These are phyloP conservation scores for Fusarium luffae DNA, from an alignment of 2,329 filamentous ascomycete species.

Conservation along the genomic window DNA sequence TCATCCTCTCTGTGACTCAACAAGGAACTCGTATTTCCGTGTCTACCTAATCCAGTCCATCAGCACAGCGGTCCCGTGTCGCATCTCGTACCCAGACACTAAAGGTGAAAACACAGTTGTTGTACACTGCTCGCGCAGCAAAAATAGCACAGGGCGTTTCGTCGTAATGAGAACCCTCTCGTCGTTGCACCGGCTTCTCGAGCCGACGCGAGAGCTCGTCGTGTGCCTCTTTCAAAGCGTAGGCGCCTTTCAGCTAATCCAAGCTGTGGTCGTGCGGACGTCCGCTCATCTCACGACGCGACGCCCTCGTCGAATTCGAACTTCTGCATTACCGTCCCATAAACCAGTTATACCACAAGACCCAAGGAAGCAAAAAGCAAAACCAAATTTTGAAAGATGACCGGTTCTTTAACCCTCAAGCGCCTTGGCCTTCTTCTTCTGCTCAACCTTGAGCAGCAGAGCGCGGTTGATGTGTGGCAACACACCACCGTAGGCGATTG, in stretches of 20 bases:
- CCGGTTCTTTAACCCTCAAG: conserved; percentile 54
- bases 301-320: conserved; percentile 43
- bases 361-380: conserved; percentile 40
- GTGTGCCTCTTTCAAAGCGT: conserved; percentile 35
- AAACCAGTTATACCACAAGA: conserved; percentile 42
- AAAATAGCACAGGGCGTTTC: conserved; percentile 31
- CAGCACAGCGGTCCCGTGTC: conserved; percentile 42
- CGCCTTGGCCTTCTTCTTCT: conserved; percentile 87
- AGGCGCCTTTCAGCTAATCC: conserved; percentile 41
- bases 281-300: conserved; percentile 38
- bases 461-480: conserved; percentile 99
- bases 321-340: conserved; percentile 47
- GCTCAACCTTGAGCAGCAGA: conserved; percentile 92
- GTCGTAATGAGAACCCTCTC: conserved; percentile 26
- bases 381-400: conserved; percentile 27
- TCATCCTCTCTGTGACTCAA: conserved; percentile 27
- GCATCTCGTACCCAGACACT: conserved; percentile 39
- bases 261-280: conserved; percentile 41
- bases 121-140: conserved; percentile 43
- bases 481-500: conserved; percentile 98
- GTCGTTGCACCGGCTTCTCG: conserved; percentile 20
- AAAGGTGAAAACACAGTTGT: conserved; percentile 41
- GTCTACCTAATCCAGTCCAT: conserved; percentile 48
- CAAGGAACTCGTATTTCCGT: conserved; percentile 43
- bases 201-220: conserved; percentile 27